These are phyloP conservation scores for Gnomoniopsis sp. DNA, from an alignment of 2,329 filamentous ascomycete species.

Conservation along the genomic window DNA sequence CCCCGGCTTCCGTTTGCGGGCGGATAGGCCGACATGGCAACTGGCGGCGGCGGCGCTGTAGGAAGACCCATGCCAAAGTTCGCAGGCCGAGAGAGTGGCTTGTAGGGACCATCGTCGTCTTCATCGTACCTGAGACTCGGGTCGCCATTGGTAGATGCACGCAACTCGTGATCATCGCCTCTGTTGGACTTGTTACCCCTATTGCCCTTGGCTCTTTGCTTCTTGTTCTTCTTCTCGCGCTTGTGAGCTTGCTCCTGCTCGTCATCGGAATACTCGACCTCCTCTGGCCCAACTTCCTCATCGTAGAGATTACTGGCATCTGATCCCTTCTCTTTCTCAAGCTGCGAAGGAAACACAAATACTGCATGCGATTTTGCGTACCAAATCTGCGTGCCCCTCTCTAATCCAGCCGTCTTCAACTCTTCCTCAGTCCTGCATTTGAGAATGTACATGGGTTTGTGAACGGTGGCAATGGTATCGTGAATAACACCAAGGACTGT, in stretches of 20 bases:
- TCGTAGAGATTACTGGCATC: slow-evolving; percentile 95
- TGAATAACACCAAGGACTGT: slow-evolving; percentile 76
- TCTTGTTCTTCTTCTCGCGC: slow-evolving; percentile 64
- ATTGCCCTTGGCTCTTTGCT: slow-evolving; percentile 46
- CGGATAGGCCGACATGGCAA: slow-evolving; percentile 6
- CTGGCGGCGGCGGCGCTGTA: slow-evolving; percentile 38
- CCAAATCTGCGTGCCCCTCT: slow-evolving; percentile 68
- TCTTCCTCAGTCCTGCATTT: slow-evolving; percentile 68
- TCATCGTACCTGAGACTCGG: slow-evolving; percentile 65
- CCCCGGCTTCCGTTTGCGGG: slow-evolving; percentile 21
- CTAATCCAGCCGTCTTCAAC: slow-evolving; percentile 63
- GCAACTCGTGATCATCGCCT: slow-evolving; percentile 35
- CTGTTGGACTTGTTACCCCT: slow-evolving; percentile 42
- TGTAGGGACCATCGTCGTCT: slow-evolving; percentile 66
- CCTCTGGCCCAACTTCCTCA: slow-evolving; percentile 81
- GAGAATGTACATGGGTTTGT: slow-evolving; percentile 82
- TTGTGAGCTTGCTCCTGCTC: slow-evolving; percentile 88
- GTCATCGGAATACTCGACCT: slow-evolving; percentile 94
- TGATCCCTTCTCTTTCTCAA: slow-evolving; percentile 78
- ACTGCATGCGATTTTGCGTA: slow-evolving; percentile 77
- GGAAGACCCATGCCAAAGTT: slow-evolving; percentile 53
- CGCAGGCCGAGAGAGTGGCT: slow-evolving; percentile 64
- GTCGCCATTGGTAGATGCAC: slow-evolving; percentile 27
- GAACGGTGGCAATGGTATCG: slow-evolving; percentile 82
- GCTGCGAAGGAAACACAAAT: slow-evolving; percentile 81